These are phyloP conservation scores for Lizonia empirigonia DNA, from an alignment of 2,329 filamentous ascomycete genomes.

Conservation along the genomic window DNA sequence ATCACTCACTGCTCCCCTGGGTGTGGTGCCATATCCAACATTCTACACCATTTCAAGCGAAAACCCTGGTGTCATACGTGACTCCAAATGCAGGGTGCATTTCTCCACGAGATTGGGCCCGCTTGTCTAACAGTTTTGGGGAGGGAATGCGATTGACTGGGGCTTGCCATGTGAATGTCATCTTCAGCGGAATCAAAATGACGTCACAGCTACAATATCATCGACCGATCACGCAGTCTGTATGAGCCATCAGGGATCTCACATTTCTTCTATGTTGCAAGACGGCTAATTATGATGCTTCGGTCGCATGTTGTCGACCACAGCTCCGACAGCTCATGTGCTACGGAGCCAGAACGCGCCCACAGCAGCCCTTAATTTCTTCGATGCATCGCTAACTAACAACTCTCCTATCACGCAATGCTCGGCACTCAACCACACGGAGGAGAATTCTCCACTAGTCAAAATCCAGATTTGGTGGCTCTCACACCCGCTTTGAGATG, in stretches of 20 bases:
- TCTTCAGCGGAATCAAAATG: conserved; percentile 7
- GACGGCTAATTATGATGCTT: conserved; percentile 2
- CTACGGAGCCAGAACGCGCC: not conserved
- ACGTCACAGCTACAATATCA: conserved; percentile 15
- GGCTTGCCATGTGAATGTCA: conserved; percentile 9
- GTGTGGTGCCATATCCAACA: conserved; percentile 3
- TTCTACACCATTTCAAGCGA: conserved; percentile 4
- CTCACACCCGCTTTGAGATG: conserved; percentile 7
- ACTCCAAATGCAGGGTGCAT: conserved; percentile 3
- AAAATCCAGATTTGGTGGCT: conserved; percentile 4
- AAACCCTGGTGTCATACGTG: conserved; percentile 9
- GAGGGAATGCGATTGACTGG: conserved; percentile 18
- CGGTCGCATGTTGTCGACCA: conserved; percentile 1
- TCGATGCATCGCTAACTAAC: conserved; percentile 4
- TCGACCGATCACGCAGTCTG: conserved; percentile 1
- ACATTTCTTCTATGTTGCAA: not conserved
- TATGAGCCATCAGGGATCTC: conserved; percentile 3
- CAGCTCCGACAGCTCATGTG: not conserved
- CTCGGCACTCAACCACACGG: conserved; percentile 6
- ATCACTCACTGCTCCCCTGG: conserved; percentile 15
- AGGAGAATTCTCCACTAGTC: conserved; percentile 18
- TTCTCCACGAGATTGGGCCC: conserved; percentile 1
- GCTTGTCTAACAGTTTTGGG: conserved; percentile 14
- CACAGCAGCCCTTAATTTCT: conserved; percentile 17
- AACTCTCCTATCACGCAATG: conserved; percentile 10